Conservation (phyloP, 2,329 filamentous ascomycete genomes). For the Cladophialophora exuberans region DNA sequence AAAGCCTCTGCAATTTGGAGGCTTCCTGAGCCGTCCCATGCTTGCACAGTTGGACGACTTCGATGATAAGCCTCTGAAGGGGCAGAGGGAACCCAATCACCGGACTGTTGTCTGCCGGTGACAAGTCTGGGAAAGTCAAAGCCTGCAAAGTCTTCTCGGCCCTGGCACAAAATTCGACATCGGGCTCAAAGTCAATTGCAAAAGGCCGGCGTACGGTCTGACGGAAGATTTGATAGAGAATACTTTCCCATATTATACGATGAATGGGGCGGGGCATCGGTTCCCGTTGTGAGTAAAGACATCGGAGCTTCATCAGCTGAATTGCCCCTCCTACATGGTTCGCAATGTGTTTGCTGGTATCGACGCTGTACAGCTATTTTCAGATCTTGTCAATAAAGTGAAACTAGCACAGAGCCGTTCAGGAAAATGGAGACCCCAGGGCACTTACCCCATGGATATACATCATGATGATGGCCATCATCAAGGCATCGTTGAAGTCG, state of each 20-base stretch:
- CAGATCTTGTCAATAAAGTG: not conserved
- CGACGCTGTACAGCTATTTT: constrained; percentile 12
- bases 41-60: constrained; percentile 21
- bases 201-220: constrained; percentile 24
- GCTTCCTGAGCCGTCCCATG: constrained; percentile 2
- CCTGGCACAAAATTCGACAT: constrained; percentile 18
- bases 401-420: not conserved
- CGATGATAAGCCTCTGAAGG: constrained; percentile 25
- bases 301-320: constrained; percentile 24
- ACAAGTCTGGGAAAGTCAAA: constrained; percentile 21
- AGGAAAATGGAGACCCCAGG: no score
- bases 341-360: constrained; percentile 20
- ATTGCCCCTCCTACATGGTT: constrained; percentile 25
- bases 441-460: constrained; percentile 28
- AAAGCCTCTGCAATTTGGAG: not conserved
- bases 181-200: constrained; percentile 21
- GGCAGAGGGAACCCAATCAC: constrained; percentile 25
- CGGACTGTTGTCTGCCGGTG: constrained; percentile 21
- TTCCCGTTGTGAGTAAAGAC: constrained; percentile 10
- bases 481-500: constrained; percentile 17
- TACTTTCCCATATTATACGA: constrained; percentile 25
- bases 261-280: constrained; percentile 24
- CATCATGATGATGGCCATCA: constrained; percentile 16
- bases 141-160: constrained; percentile 15
- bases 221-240: constrained; percentile 26